A percentile compares a stretch with the other conserved stretches of the same genome.
Conservation (phyloP, 169 alveolate species). For the Eimeria praecox region DNA sequence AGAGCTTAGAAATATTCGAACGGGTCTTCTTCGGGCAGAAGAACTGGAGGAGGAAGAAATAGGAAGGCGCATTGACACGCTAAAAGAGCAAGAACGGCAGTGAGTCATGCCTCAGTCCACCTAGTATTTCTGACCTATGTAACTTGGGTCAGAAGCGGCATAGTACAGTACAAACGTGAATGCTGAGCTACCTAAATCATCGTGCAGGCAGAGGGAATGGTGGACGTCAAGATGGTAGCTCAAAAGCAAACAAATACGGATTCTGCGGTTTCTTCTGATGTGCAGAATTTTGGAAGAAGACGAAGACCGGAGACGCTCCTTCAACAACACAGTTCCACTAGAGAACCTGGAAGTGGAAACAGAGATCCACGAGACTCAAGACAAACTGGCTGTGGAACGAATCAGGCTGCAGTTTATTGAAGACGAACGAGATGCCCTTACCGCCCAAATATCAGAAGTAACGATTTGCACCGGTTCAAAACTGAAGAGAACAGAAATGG, state of each 20-base stretch:
- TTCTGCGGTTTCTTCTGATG: background rate
- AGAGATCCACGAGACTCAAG: background rate
- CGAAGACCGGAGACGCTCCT: constrained; percentile 6
- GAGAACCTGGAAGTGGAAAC: constrained; percentile 29
- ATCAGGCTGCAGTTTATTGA: constrained; percentile 35
- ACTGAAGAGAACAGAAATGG: background rate
- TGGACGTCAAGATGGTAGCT: background rate
- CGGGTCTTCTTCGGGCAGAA: background rate
- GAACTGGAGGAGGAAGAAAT: constrained; percentile 7
- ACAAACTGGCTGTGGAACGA: constrained; percentile 2
- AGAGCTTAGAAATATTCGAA: background rate
- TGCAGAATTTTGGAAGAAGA: constrained; percentile 24
- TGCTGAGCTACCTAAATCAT: background rate
- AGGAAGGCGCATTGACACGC: background rate
- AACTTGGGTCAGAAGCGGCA: background rate
- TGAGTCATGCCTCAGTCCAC: background rate
- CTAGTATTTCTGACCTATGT: background rate
- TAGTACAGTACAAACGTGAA: background rate
- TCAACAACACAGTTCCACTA: constrained; percentile 33
- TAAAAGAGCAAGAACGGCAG: constrained; percentile 31
- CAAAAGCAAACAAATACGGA: background rate
- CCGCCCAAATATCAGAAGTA: constrained; percentile 25
- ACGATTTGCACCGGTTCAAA: background rate
- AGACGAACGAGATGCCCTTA: constrained; percentile 48
- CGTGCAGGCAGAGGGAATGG: background rate